These are phyloP conservation scores for Candida sanyiensis DNA, from an alignment of 805 yeast genomes.

Conservation along the genomic window DNA sequence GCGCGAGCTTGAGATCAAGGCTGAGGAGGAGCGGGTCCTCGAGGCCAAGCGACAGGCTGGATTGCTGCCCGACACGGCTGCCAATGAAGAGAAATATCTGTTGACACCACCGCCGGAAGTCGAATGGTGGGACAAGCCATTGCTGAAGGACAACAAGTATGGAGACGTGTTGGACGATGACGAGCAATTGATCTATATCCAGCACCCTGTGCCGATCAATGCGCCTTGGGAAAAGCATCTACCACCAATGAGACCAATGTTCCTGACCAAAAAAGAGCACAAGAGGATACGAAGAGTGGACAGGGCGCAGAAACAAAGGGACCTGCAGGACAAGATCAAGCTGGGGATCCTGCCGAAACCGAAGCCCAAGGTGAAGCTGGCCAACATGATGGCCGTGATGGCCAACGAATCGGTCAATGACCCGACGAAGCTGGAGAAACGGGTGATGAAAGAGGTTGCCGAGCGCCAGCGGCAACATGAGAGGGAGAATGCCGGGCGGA, in stretches of 20 bases:
- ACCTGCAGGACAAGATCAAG: conserved; percentile 68
- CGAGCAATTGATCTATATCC: conserved; percentile 61
- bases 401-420: conserved; percentile 83
- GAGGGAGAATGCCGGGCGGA: conserved; percentile 54
- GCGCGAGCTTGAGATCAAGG: conserved; percentile 21
- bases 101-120: conserved; percentile 49
- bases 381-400: conserved; percentile 79
- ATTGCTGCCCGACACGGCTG: conserved; percentile 40
- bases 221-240: conserved; percentile 51
- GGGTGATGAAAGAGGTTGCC: conserved; percentile 63
- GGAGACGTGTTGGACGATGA: conserved; percentile 24
- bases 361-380: conserved; percentile 78
- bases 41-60: conserved; percentile 36
- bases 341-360: conserved; percentile 86
- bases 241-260: conserved; percentile 41
- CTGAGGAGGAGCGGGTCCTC: conserved; percentile 30
- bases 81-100: conserved; percentile 53
- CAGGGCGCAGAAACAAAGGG: conserved; percentile 63
- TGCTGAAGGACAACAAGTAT: conserved; percentile 35
- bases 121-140: conserved; percentile 88
- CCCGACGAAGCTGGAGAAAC: conserved; percentile 79
- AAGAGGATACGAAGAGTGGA: conserved; percentile 58
- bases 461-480: conserved; percentile 56
- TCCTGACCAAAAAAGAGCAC: conserved; percentile 70
- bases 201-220: conserved; percentile 69